Percentiles rank a stretch among this genome's conserved stretches.
Evolutionary conservation across 2,329 filamentous ascomycete genomes (phyloP).

Genomic region (Fusarium chuoi): DNA sequence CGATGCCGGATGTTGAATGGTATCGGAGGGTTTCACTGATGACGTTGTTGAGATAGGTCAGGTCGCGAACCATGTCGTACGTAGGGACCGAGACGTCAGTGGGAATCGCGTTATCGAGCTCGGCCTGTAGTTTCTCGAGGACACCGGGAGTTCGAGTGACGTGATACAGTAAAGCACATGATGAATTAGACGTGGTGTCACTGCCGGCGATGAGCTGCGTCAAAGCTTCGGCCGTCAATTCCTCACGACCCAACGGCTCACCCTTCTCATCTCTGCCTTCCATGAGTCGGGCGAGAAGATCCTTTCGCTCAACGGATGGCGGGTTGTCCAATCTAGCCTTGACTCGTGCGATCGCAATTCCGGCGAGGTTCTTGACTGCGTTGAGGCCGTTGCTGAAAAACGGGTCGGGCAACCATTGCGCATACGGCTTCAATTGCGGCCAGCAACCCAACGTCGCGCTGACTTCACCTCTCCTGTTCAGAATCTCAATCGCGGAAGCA

Average conservation of each 20-base stretch:
- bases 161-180: slow-evolving; percentile 86
- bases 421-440: slow-evolving; percentile 80
- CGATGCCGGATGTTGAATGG: slow-evolving; percentile 87
- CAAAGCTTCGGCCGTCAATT: slow-evolving; percentile 87
- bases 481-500: slow-evolving; percentile 84
- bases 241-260: slow-evolving; percentile 77
- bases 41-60: slow-evolving; percentile 79
- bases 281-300: slow-evolving; percentile 85
- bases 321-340: slow-evolving; percentile 76
- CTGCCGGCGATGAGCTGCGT: slow-evolving; percentile 87
- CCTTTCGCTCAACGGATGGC: slow-evolving; percentile 74
- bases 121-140: slow-evolving; percentile 75
- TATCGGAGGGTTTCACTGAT: slow-evolving; percentile 88
- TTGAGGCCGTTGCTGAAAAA: slow-evolving; percentile 81
- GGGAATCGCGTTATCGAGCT: slow-evolving; percentile 78
- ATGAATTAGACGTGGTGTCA: slow-evolving; percentile 82
- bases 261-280: slow-evolving; percentile 86
- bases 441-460: slow-evolving; percentile 81
- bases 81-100: slow-evolving; percentile 70
- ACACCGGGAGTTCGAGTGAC: slow-evolving; percentile 76
- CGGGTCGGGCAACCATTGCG: slow-evolving; percentile 81
- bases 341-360: slow-evolving; percentile 87
- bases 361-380: slow-evolving; percentile 83
- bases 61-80: slow-evolving; percentile 77
- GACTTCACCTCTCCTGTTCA: slow-evolving; percentile 89